phyloP scores from a whole-genome alignment of 768 basidiomycete genomes.

The Termitomyces sp. region DNA sequence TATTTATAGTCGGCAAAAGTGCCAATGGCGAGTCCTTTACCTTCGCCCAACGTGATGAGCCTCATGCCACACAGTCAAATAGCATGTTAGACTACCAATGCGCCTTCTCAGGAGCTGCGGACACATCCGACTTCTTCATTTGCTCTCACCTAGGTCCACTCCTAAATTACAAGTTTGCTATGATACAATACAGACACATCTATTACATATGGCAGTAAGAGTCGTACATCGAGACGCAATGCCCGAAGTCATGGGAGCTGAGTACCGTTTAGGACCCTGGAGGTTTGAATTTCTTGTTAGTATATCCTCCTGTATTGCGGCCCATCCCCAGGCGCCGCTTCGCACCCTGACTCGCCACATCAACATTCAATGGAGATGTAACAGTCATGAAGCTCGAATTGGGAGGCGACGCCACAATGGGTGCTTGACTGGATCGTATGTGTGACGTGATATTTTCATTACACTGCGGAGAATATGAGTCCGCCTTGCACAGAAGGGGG shows the following conservation, averaged over 20 bases:
- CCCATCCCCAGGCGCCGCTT: conserved; percentile 67
- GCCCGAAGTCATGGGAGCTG: background rate
- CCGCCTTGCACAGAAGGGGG: background rate
- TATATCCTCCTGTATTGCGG: conserved; percentile 39
- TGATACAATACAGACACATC: background rate
- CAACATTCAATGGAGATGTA: background rate
- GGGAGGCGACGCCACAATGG: conserved; percentile 7
- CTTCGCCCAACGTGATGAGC: conserved; percentile 29
- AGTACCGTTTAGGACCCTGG: conserved; percentile 25
- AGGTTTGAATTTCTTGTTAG: conserved; percentile 70
- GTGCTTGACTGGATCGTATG: background rate
- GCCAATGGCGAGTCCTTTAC: conserved; percentile 16
- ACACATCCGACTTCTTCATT: conserved; percentile 27
- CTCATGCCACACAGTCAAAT: conserved; percentile 30
- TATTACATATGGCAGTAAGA: background rate
- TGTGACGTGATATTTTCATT: conserved; percentile 1
- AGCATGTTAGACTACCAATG: conserved; percentile 52
- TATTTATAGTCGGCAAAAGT: background rate
- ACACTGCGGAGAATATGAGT: background rate
- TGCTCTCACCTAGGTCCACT: background rate
- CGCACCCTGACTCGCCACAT: conserved; percentile 18
- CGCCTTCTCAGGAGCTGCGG: conserved; percentile 33
- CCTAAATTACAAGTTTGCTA: background rate
- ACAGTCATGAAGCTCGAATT: background rate
- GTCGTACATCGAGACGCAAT: background rate